phyloP scores from a whole-genome alignment of 352 stramenopile species.

The Pythium sp. region DNA sequence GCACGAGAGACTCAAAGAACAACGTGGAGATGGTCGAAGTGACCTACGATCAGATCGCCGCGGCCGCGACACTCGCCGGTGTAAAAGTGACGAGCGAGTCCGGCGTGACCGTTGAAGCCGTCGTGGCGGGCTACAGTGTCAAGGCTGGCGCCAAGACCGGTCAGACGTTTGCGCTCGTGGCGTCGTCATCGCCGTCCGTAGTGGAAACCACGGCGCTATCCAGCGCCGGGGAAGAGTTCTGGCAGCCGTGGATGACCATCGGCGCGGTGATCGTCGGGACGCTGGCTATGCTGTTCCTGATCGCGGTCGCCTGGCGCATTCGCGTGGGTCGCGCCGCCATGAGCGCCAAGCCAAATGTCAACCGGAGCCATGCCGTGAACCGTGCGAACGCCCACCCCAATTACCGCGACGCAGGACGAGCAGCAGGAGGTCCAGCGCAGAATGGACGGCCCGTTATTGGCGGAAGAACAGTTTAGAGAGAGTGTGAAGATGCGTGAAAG shows the following conservation, averaged over 20 bases:
- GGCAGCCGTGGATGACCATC: slow-evolving; percentile 80
- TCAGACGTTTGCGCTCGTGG: slow-evolving; percentile 75
- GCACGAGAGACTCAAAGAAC: slow-evolving; percentile 59
- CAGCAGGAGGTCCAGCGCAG: not conserved
- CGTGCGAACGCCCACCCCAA: not conserved
- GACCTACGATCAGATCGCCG: slow-evolving; percentile 44
- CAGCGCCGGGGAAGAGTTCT: slow-evolving; percentile 28
- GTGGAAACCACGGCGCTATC: slow-evolving; percentile 27
- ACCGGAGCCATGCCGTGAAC: not conserved
- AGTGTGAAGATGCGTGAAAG: not conserved
- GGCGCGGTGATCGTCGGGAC: slow-evolving; percentile 48
- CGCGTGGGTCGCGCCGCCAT: slow-evolving; percentile 15
- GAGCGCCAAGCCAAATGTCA: slow-evolving; percentile 20
- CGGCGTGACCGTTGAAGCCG: slow-evolving; percentile 56
- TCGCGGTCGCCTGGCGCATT: slow-evolving; percentile 50
- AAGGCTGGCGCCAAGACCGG: slow-evolving; percentile 47
- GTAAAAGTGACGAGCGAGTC: slow-evolving; percentile 27
- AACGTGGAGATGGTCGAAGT: slow-evolving; percentile 82
- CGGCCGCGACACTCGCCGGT: slow-evolving; percentile 25
- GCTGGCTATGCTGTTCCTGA: slow-evolving; percentile 48
- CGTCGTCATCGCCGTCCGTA: slow-evolving; percentile 56
- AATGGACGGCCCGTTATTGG: not conserved
- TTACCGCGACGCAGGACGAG: slow-evolving; percentile 3
- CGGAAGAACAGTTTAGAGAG: slow-evolving; percentile 4
- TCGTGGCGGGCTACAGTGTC: slow-evolving; percentile 62